These are phyloP conservation scores for Rugonectria rugulosa DNA, from an alignment of 2,329 filamentous ascomycete species.

Conservation along the genomic window DNA sequence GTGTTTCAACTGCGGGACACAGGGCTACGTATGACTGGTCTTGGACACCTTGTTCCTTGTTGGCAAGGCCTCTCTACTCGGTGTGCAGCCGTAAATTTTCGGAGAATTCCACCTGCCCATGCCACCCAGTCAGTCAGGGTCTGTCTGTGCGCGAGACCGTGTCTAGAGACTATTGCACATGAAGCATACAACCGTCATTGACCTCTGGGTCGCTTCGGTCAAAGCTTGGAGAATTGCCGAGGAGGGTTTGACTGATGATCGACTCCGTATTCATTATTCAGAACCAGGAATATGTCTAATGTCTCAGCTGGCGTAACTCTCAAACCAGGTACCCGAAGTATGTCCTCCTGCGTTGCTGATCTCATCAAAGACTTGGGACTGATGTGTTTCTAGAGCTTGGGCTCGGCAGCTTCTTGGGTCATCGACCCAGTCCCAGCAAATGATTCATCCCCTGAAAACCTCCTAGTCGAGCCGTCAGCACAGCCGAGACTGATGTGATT, in stretches of 20 bases:
- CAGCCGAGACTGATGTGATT: constrained; percentile 17
- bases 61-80: not conserved
- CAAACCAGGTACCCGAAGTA: constrained; percentile 11
- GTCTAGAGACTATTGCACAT: constrained; percentile 22
- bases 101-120: not conserved
- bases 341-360: not conserved
- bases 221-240: no score
- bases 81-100: constrained; percentile 1
- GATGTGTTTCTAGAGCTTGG: constrained; percentile 41
- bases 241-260: no score
- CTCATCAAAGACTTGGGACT: constrained; percentile 6
- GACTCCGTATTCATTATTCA: no score
- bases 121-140: constrained; percentile 10
- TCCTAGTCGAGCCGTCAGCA: constrained; percentile 41
- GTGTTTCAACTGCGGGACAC: no score
- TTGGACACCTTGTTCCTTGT: no score
- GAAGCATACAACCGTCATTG: constrained; percentile 17
- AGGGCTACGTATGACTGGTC: no score
- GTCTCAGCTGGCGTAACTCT: not conserved
- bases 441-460: constrained; percentile 64
- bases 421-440: constrained; percentile 54
- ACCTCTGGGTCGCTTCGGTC: not conserved
- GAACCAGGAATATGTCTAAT: no score
- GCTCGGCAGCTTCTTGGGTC: constrained; percentile 38
- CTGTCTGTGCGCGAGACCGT: constrained; percentile 23